Evolutionary conservation across 1,284 basidiomycete genomes (phyloP).

Genomic region (Abortiporus biennis): DNA sequence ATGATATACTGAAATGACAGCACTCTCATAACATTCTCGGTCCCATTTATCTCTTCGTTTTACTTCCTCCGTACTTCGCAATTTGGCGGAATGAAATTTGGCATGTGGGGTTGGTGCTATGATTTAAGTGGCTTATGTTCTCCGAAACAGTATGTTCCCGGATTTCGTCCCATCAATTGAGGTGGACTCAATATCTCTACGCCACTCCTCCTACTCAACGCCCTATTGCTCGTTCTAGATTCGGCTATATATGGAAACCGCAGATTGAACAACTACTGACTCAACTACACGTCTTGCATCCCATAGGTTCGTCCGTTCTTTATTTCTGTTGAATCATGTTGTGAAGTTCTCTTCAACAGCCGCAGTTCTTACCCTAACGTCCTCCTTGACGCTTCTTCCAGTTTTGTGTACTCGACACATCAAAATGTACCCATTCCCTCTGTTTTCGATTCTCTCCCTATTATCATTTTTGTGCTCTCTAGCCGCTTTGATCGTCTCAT

Average conservation of each 20-base stretch:
- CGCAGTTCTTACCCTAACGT: constrained; percentile 19
- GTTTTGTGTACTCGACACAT: constrained; percentile 16
- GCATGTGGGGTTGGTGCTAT: constrained; percentile 24
- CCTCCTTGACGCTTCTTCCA: constrained; percentile 18
- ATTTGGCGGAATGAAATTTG: constrained; percentile 22
- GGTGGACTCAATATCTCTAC: neutral
- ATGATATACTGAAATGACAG: constrained; percentile 11
- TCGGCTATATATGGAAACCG: constrained; percentile 21
- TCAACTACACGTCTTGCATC: constrained; percentile 21
- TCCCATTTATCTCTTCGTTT: constrained; percentile 22
- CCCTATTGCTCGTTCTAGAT: constrained; percentile 9
- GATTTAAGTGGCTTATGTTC: constrained; percentile 16
- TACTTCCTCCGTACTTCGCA: constrained; percentile 22
- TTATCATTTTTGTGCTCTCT: constrained; percentile 19
- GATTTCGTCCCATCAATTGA: neutral
- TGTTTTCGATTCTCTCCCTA: constrained; percentile 19
- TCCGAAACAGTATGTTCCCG: constrained; percentile 15
- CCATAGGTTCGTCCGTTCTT: constrained; percentile 19
- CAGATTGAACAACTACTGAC: constrained; percentile 19
- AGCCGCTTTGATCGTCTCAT: constrained; percentile 19
- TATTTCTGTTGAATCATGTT: neutral
- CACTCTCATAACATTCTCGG: constrained; percentile 24
- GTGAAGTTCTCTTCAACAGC: constrained; percentile 13
- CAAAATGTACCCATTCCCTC: constrained; percentile 17
- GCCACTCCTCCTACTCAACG: too few species aligned